phyloP scores from a whole-genome alignment of 202 grass and related monocot genomes.

The Miscanthus sacchariflorus region DNA sequence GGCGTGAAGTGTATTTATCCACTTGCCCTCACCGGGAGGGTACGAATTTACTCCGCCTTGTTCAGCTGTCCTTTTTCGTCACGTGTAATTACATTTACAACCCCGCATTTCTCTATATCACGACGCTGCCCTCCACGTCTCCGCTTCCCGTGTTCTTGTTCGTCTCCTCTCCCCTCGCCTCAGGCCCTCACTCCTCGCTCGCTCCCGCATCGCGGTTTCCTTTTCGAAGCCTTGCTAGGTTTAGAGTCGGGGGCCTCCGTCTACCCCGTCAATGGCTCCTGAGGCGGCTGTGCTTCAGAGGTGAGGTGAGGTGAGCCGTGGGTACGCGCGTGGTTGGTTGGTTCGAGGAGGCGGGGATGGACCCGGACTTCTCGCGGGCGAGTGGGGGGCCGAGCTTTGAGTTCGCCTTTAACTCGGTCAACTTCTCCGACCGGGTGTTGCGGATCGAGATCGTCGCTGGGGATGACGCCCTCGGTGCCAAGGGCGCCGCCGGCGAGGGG shows the following conservation, averaged over 20 bases:
- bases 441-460: conserved; percentile 89
- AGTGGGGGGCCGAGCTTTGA: conserved; percentile 78
- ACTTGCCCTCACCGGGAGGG: not conserved
- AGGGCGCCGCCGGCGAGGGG: conserved; percentile 56
- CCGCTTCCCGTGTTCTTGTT: not conserved
- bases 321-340: conserved; percentile 1
- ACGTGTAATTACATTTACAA: not conserved
- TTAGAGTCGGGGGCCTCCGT: conserved; percentile 26
- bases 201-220: not conserved
- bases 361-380: conserved; percentile 80
- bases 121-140: conserved; percentile 2
- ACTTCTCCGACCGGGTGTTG: conserved; percentile 96
- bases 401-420: conserved; percentile 97
- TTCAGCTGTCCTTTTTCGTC: conserved; percentile 9
- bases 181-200: not conserved
- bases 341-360: conserved; percentile 53
- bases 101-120: not conserved
- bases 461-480: conserved; percentile 64
- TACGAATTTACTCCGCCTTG: conserved; percentile 24
- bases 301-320: conserved; percentile 2
- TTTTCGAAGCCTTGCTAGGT: conserved; percentile 14
- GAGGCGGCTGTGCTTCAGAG: not conserved
- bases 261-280: not conserved
- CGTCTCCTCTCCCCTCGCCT: not conserved
- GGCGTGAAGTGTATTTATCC: conserved; percentile 5